Percentiles rank a stretch among this genome's conserved stretches.
Conservation (phyloP, 1,284 basidiomycete genomes). For the Pseudozyma sp. region DNA sequence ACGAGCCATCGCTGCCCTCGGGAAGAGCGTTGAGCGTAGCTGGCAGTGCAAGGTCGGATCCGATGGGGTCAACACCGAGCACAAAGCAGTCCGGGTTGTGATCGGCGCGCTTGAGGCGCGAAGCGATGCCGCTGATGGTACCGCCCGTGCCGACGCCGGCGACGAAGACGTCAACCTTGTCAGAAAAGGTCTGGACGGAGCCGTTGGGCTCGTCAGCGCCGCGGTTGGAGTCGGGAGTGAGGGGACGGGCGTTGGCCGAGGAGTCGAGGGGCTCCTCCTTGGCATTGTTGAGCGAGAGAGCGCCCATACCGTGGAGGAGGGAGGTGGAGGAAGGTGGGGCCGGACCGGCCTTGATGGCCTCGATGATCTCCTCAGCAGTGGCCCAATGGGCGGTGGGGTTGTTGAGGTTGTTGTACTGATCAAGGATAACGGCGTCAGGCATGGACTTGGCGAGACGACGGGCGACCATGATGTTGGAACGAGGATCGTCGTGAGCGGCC, state of each 20-base stretch:
- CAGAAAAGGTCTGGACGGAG: conserved; percentile 27
- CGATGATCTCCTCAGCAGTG: conserved; percentile 70
- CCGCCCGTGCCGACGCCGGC: conserved; percentile 94
- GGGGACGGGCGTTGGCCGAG: conserved; percentile 29
- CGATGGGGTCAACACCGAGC: conserved; percentile 92
- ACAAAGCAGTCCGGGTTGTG: conserved; percentile 70
- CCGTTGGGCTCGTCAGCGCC: conserved; percentile 37
- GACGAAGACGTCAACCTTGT: conserved; percentile 81
- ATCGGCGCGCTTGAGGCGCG: conserved; percentile 74
- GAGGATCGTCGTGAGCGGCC: conserved; percentile 84
- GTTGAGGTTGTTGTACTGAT: conserved; percentile 81
- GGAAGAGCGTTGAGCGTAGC: conserved; percentile 74
- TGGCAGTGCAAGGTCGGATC: conserved; percentile 85
- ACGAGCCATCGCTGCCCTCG: conserved; percentile 75
- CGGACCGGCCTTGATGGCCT: conserved; percentile 77
- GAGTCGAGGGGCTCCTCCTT: conserved; percentile 16
- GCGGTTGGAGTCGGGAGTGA: conserved; percentile 52
- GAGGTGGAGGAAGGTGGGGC: conserved; percentile 58
- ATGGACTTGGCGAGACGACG: conserved; percentile 81
- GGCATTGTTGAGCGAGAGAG: conserved; percentile 67
- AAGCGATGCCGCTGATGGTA: conserved; percentile 87
- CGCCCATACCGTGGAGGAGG: conserved; percentile 56
- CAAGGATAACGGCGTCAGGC: conserved; percentile 86
- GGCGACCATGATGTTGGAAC: conserved; percentile 90
- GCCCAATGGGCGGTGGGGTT: conserved; percentile 70